Evolutionary conservation across 2,329 filamentous ascomycete species (phyloP).

Genomic region (Trematosphaeria pertusa): DNA sequence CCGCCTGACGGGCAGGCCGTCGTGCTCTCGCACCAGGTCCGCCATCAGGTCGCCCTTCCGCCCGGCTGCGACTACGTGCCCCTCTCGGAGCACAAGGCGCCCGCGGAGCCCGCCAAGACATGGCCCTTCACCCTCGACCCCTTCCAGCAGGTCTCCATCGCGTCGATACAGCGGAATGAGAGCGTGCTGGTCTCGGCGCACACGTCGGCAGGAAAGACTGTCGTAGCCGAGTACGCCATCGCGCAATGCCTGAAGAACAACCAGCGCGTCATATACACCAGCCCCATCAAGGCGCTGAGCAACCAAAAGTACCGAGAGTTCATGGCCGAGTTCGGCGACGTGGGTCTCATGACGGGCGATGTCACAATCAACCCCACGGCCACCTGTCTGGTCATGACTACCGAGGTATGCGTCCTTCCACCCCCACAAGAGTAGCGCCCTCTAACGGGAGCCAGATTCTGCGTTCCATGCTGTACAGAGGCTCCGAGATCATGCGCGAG

Average conservation of each 20-base stretch:
- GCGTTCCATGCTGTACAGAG: conserved; percentile 96
- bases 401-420: conserved; percentile 62
- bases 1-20: conserved; percentile 73
- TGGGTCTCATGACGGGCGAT: conserved; percentile 98
- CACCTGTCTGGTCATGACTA: conserved; percentile 98
- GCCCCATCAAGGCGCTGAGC: conserved; percentile 97
- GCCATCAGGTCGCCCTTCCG: conserved; percentile 94
- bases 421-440: too few species aligned
- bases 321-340: conserved; percentile 92
- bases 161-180: conserved; percentile 94
- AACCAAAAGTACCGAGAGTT: conserved; percentile 99
- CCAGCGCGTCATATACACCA: conserved; percentile 98
- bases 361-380: conserved; percentile 99
- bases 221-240: conserved; percentile 97
- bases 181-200: conserved; percentile 97
- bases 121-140: conserved; percentile 95
- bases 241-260: conserved; percentile 97
- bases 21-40: conserved; percentile 93
- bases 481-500: conserved; percentile 99
- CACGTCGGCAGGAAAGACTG: conserved; percentile 97
- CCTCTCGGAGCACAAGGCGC: conserved; percentile 93
- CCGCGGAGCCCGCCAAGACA: conserved; percentile 80
- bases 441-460: conserved; percentile 71
- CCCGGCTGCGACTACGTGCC: conserved; percentile 94
- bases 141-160: conserved; percentile 93